Evolutionary conservation across 2,329 filamentous ascomycete species (phyloP).

Genomic region (Fonsecaea erecta): DNA sequence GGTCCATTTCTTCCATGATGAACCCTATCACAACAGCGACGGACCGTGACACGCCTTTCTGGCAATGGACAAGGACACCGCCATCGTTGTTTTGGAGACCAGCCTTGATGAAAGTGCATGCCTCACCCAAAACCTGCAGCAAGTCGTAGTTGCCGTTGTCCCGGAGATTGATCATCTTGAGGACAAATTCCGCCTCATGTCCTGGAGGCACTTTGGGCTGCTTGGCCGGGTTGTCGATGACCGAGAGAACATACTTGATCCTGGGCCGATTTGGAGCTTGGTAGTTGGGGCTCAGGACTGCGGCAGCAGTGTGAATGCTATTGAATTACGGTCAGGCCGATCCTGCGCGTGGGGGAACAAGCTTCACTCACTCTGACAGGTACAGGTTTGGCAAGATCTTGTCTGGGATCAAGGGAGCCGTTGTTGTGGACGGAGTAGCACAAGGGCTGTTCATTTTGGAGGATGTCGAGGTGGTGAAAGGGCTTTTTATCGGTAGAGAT

Average conservation of each 20-base stretch:
- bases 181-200: conserved; percentile 30
- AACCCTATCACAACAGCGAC: conserved; percentile 30
- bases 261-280: conserved; percentile 25
- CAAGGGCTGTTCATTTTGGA: conserved; percentile 16
- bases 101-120: conserved; percentile 28
- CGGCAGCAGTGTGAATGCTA: conserved; percentile 32
- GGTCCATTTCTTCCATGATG: conserved; percentile 32
- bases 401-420: conserved; percentile 32
- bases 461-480: not conserved
- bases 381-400: conserved; percentile 32
- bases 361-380: conserved; percentile 30
- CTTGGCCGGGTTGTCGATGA: conserved; percentile 23
- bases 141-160: conserved; percentile 25
- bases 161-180: conserved; percentile 29
- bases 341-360: not conserved
- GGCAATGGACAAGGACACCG: conserved; percentile 34
- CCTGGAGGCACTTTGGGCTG: conserved; percentile 26
- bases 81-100: conserved; percentile 27
- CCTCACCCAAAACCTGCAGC: conserved; percentile 25
- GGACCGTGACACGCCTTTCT: conserved; percentile 34
- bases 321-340: conserved; percentile 1
- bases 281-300: conserved; percentile 33
- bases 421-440: conserved; percentile 26
- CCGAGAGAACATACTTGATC: conserved; percentile 31
- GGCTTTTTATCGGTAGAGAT: conserved; percentile 13